phyloP scores from a whole-genome alignment of 179 eudicot species.

The Nepenthes alata region DNA sequence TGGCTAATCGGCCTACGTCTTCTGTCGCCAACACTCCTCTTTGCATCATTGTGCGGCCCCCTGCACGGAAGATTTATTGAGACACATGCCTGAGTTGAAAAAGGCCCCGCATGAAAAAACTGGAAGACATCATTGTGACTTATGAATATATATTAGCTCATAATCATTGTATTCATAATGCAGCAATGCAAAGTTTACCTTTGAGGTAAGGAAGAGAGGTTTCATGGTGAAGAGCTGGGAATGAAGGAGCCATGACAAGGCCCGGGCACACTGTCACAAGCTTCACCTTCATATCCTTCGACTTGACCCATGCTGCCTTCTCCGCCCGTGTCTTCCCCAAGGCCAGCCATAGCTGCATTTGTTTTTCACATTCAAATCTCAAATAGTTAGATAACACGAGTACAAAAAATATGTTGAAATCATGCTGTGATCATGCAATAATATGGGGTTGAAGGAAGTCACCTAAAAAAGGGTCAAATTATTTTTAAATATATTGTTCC shows the following conservation, averaged over 20 bases:
- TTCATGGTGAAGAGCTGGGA: slow-evolving; percentile 11
- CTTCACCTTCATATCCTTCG: slow-evolving; percentile 15
- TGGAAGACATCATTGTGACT: too few relatives aligned
- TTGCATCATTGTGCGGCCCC: slow-evolving; percentile 16
- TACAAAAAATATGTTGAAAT: not conserved
- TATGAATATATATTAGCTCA: too few relatives aligned
- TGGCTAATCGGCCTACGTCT: slow-evolving; percentile 7
- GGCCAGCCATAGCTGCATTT: slow-evolving; percentile 18
- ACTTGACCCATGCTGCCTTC: slow-evolving; percentile 17
- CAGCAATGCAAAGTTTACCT: not conserved
- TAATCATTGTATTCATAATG: too few relatives aligned
- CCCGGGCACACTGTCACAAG: slow-evolving; percentile 22
- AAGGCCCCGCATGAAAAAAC: too few relatives aligned
- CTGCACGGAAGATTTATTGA: slow-evolving; percentile 1
- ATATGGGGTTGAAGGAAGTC: not conserved
- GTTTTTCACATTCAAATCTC: not conserved
- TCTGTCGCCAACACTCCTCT: slow-evolving; percentile 14
- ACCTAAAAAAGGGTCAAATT: too few relatives aligned
- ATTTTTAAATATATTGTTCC: too few relatives aligned
- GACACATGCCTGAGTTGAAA: too few relatives aligned
- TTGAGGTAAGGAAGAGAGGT: slow-evolving; percentile 22
- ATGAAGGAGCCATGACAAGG: slow-evolving; percentile 21
- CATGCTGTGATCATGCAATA: not conserved
- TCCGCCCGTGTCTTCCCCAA: slow-evolving; percentile 25
- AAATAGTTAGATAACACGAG: not conserved